Conservation (phyloP, 2,329 filamentous ascomycete genomes). For the Venturia nashicola region DNA sequence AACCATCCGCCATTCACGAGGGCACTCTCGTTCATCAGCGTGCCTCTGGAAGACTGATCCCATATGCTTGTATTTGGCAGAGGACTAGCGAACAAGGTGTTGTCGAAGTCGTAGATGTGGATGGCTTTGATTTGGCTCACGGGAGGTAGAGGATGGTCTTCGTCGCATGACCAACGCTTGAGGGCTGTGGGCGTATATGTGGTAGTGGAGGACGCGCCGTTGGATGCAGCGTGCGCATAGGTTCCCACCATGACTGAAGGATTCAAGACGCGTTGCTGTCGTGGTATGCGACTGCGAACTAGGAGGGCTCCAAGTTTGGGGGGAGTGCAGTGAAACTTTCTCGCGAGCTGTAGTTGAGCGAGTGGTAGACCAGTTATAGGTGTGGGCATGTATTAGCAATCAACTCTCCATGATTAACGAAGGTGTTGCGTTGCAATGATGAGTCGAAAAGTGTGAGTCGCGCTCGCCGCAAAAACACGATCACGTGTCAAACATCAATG, state of each 20-base stretch:
- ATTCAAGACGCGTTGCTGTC: neutral
- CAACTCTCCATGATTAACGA: neutral
- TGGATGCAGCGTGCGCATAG: constrained; percentile 3
- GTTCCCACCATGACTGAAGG: neutral
- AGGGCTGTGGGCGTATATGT: constrained; percentile 51
- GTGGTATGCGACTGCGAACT: neutral
- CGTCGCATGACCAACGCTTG: constrained; percentile 71
- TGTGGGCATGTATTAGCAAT: neutral
- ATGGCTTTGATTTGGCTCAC: constrained; percentile 62
- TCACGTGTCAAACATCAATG: too few relatives aligned
- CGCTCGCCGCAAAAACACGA: neutral
- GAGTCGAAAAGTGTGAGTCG: neutral
- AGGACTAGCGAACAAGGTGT: constrained; percentile 74
- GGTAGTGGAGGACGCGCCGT: neutral
- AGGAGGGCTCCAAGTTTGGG: neutral
- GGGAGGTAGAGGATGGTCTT: constrained; percentile 49
- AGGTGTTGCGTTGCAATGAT: too few relatives aligned
- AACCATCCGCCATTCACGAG: constrained; percentile 89
- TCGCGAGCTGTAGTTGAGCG: neutral
- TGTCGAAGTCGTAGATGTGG: constrained; percentile 97
- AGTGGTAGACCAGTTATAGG: neutral
- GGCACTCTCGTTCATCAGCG: constrained; percentile 60
- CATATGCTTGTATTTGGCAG: constrained; percentile 82
- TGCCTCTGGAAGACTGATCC: constrained; percentile 65
- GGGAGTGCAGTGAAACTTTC: neutral